Base-by-base conservation (phyloP, 148 eudicot genomes). In the Dysphania ambrosioides region DNA sequence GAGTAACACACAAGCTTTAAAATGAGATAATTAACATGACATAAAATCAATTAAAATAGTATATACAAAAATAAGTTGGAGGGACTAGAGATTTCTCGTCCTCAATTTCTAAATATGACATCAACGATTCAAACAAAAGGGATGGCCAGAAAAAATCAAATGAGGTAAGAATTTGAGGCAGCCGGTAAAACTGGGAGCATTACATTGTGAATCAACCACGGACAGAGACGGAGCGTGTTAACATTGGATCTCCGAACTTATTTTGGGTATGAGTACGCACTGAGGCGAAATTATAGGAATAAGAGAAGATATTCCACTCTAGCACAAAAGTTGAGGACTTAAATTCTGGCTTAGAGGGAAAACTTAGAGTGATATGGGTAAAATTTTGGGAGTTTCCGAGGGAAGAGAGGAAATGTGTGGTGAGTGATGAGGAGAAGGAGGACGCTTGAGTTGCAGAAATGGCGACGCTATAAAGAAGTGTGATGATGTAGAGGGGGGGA, bases 391-490 rank as follows among this genome's bases (percentile, higher is more conserved):
- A 61, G 8, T 31, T 62, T 29, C 26, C 5, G 21, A 29, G 61
- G 29, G 68, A 59, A 51, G 38, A 72, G 66, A 72, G 66, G 27
- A 56, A 60, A 44, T 27, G 53, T 7, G 27, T 13, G 75, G 36
- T 31, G 6, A 62, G 66, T 62, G 38, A 31, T 6, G 38, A 29
- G 66, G 47, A 27, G 19, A 21, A 56, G 6, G 15, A 16, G 29
- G 23, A 5, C 13, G 32, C 13, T 51, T 13, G 16, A 30, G 76
- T 62, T 73, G 7, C 19, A 73, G 56, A 73, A 73, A 73, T 73
- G 76, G 76, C 58, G 76, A 61, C 56, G 68, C 35, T n/a, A 23
- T 32, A 71, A n/a, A n/a, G n/a, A n/a, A 55, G 64, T n/a, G 29
- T 35, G 29, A 53, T 53, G 58, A 32, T 57, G 68, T 29, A 73